These are phyloP conservation scores for Uncinocarpus reesii DNA, from an alignment of 2,329 filamentous ascomycete genomes.

Conservation along the genomic window DNA sequence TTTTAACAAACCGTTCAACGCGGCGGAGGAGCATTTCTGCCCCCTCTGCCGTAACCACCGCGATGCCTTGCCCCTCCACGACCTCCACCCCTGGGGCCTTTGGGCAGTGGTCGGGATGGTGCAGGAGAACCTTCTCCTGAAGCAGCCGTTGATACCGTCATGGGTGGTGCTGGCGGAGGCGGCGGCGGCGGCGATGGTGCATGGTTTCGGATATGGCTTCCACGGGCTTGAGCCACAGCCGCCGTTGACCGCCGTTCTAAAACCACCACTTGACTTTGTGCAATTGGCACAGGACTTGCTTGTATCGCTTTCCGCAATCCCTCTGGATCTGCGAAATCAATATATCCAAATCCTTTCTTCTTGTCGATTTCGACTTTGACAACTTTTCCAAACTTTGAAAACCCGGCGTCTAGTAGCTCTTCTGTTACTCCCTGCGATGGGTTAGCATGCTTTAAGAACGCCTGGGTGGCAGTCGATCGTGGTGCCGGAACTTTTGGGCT, in stretches of 20 bases:
- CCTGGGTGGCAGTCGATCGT: conserved; percentile 32
- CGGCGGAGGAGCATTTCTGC: neutral
- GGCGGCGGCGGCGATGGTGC: neutral
- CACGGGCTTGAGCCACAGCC: conserved; percentile 13
- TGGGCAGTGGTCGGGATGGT: conserved; percentile 2
- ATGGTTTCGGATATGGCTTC: conserved; percentile 10
- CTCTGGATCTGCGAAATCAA: conserved; percentile 69
- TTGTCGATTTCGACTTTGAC: conserved; percentile 83
- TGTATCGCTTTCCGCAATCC: conserved; percentile 67
- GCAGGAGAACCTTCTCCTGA: neutral
- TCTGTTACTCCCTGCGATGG: conserved; percentile 88
- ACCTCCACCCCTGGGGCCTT: conserved; percentile 8
- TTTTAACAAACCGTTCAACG: too few species aligned
- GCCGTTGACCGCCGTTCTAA: conserved; percentile 48
- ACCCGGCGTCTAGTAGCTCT: conserved; percentile 60
- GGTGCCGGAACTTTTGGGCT: conserved; percentile 19
- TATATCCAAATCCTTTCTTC: conserved; percentile 87
- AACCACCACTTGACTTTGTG: conserved; percentile 76
- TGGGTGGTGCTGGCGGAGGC: neutral
- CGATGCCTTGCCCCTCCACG: conserved; percentile 8
- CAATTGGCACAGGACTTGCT: conserved; percentile 71
- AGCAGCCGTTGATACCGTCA: neutral
- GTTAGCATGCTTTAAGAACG: conserved; percentile 74
- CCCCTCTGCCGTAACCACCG: conserved; percentile 6
- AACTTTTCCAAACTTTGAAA: conserved; percentile 63